phyloP scores from a whole-genome alignment of 1,139 yeast species.

The Suhomyces bribrorum region DNA sequence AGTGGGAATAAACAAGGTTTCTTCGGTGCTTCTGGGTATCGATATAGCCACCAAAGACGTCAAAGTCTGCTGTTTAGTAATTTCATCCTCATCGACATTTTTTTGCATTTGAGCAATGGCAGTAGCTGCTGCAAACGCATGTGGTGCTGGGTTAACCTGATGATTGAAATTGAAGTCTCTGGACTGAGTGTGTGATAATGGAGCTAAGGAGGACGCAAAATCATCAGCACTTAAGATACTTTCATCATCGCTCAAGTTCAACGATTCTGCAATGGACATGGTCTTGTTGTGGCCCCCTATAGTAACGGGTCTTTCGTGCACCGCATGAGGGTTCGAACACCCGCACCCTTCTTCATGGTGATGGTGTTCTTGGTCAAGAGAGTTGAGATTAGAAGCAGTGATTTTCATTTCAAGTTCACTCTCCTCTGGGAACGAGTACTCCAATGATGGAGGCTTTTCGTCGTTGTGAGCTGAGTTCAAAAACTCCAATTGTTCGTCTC shows the following conservation, averaged over 20 bases:
- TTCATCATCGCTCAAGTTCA: slow-evolving; percentile 52
- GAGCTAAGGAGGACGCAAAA: slow-evolving; percentile 2
- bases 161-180: slow-evolving; percentile 23
- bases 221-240: slow-evolving; percentile 38
- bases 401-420: slow-evolving; percentile 5
- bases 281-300: slow-evolving; percentile 40
- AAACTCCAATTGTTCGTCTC: slow-evolving; percentile 58
- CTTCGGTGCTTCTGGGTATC: slow-evolving; percentile 76
- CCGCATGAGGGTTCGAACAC: slow-evolving; percentile 54
- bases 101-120: slow-evolving; percentile 56
- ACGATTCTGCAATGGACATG: slow-evolving; percentile 35
- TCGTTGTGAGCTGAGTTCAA: slow-evolving; percentile 15
- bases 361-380: slow-evolving; percentile 10
- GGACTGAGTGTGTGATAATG: slow-evolving; percentile 1
- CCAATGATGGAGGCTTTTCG: neutral
- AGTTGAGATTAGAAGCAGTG: slow-evolving; percentile 14
- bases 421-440: neutral
- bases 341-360: slow-evolving; percentile 54
- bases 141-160: slow-evolving; percentile 72
- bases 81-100: slow-evolving; percentile 27
- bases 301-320: slow-evolving; percentile 65
- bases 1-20: slow-evolving; percentile 71
- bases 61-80: slow-evolving; percentile 51
- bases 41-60: slow-evolving; percentile 72
- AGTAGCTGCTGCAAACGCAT: slow-evolving; percentile 73